Evolutionary conservation across 2,329 filamentous ascomycete species (phyloP).

Genomic region (Sporothrix schenckii): DNA sequence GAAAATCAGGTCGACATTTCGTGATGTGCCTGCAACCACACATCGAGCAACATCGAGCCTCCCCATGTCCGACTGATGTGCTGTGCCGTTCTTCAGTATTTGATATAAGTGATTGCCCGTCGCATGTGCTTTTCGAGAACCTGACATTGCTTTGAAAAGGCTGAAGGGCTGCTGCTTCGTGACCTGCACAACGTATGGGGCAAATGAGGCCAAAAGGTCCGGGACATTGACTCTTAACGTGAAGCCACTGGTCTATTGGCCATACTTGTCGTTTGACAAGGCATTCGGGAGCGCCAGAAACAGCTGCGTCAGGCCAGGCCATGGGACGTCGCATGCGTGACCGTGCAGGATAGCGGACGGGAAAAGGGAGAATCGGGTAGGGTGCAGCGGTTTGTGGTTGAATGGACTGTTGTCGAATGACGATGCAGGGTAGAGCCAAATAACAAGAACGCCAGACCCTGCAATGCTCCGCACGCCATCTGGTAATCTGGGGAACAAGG

Average conservation of each 20-base stretch:
- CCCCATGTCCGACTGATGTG: conserved; percentile 19
- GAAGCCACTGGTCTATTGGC: conserved; percentile 3
- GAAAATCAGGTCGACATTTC: conserved; percentile 3
- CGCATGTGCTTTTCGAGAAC: conserved; percentile 21
- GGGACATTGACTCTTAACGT: background rate
- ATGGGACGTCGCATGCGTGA: background rate
- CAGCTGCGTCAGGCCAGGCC: background rate
- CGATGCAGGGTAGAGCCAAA: background rate
- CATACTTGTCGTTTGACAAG: background rate
- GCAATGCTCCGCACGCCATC: conserved; percentile 15
- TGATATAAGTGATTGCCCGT: conserved; percentile 6
- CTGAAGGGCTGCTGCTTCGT: background rate
- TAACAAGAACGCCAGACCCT: background rate
- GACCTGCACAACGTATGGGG: background rate
- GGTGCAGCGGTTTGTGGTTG: background rate
- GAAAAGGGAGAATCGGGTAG: background rate
- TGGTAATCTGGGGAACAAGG: background rate
- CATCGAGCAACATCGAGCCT: background rate
- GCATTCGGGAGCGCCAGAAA: background rate
- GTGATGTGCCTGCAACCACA: conserved; percentile 7
- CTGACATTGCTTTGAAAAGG: background rate
- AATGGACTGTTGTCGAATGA: background rate
- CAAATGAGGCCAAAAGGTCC: background rate
- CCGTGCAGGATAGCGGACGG: background rate
- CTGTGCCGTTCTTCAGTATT: conserved; percentile 17